phyloP scores from a whole-genome alignment of 1,139 yeast genomes.

The Saccharomyces hybrid region DNA sequence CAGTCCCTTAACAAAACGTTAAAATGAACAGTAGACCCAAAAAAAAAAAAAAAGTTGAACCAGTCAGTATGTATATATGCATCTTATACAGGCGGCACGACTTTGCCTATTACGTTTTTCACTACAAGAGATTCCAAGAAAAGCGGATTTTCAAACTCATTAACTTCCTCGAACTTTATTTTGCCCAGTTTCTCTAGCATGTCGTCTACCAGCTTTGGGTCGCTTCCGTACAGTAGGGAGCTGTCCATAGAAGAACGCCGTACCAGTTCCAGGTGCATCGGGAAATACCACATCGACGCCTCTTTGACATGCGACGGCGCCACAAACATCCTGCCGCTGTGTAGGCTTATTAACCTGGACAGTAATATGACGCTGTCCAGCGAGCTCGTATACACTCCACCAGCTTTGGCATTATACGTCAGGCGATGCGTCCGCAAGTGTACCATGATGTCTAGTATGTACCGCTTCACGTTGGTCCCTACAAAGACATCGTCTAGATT shows the following conservation, averaged over 20 bases:
- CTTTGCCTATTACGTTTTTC: conserved; percentile 24
- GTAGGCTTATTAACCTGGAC: conserved; percentile 17
- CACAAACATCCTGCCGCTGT: conserved; percentile 16
- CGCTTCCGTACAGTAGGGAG: conserved; percentile 28
- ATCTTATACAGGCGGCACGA: conserved; percentile 25
- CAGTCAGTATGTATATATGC: neutral
- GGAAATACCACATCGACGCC: conserved; percentile 29
- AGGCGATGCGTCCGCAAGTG: conserved; percentile 31
- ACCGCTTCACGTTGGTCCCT: conserved; percentile 23
- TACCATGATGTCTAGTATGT: conserved; percentile 29
- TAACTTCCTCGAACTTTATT: conserved; percentile 14
- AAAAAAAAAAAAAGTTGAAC: neutral
- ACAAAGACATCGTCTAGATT: conserved; percentile 12
- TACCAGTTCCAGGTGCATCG: conserved; percentile 26
- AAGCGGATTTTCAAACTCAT: conserved; percentile 22
- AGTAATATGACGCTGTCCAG: conserved; percentile 21
- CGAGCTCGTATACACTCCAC: conserved; percentile 27
- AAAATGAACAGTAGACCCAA: neutral
- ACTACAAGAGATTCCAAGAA: conserved; percentile 25
- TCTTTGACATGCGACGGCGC: conserved; percentile 26
- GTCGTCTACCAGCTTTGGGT: conserved; percentile 23
- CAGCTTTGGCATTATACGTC: conserved; percentile 26
- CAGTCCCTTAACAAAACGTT: neutral
- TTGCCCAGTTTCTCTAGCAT: conserved; percentile 19
- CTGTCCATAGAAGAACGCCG: conserved; percentile 21